Conservation (phyloP, 2,329 filamentous ascomycete species). For the Cladophialophora psammophila region DNA sequence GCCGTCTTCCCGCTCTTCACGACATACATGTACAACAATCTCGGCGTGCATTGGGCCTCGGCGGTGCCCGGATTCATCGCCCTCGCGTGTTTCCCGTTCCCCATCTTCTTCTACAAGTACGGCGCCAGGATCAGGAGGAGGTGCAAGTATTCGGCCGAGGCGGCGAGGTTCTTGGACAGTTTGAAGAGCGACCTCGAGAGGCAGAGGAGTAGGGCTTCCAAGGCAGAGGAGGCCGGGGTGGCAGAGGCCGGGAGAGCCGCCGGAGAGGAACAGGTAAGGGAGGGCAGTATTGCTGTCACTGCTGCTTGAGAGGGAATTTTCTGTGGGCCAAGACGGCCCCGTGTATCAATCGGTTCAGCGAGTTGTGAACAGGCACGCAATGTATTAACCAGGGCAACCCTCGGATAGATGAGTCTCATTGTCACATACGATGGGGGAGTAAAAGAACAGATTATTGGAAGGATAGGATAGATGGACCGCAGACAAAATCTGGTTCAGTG, state of each 20-base stretch:
- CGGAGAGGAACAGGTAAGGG: neutral
- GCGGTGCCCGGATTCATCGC: constrained; percentile 56
- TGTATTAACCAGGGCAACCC: too few species aligned
- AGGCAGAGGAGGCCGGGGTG: constrained; percentile 1
- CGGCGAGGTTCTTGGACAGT: constrained; percentile 31
- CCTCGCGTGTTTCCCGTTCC: constrained; percentile 53
- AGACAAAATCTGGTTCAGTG: neutral
- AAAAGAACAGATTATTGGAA: neutral
- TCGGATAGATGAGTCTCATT: neutral
- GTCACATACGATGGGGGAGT: neutral
- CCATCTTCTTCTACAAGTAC: constrained; percentile 41
- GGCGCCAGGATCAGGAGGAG: constrained; percentile 30
- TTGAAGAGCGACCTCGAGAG: constrained; percentile 30
- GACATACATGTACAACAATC: constrained; percentile 52
- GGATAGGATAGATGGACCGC: neutral
- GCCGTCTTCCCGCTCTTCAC: constrained; percentile 59
- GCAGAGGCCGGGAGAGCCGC: neutral
- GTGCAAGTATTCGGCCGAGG: constrained; percentile 35
- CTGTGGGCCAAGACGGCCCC: too few species aligned
- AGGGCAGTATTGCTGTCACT: neutral
- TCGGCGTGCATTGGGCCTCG: constrained; percentile 58
- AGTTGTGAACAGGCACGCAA: too few species aligned
- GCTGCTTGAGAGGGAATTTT: neutral
- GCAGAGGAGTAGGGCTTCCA: constrained; percentile 14
- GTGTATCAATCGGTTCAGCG: too few species aligned